These are phyloP conservation scores for Leccinum barrowsii DNA, from an alignment of 768 basidiomycete genomes.

Conservation along the genomic window DNA sequence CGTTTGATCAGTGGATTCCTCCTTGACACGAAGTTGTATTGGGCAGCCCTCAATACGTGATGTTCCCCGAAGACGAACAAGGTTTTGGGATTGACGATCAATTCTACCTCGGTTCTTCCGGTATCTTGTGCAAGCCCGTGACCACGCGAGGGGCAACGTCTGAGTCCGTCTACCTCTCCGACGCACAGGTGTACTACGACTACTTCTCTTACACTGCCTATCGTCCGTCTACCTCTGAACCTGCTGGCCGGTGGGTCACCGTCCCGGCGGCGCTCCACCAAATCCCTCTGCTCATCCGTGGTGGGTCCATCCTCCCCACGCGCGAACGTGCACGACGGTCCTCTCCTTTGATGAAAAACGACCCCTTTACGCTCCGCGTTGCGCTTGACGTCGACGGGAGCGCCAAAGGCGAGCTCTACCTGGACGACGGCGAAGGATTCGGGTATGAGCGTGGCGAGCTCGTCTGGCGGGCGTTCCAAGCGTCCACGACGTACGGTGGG, in stretches of 20 bases:
- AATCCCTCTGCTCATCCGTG: constrained; percentile 83
- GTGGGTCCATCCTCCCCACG: constrained; percentile 85
- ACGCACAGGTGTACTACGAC: constrained; percentile 92
- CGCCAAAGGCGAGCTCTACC: constrained; percentile 85
- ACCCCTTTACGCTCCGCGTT: constrained; percentile 90
- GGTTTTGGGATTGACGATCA: constrained; percentile 94
- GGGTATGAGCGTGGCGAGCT: constrained; percentile 71
- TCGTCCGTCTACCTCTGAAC: constrained; percentile 46
- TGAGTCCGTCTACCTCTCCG: constrained; percentile 77
- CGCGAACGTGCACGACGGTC: constrained; percentile 85
- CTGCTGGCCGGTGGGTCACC: constrained; percentile 61
- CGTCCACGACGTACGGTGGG: constrained; percentile 41
- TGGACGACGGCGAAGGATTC: constrained; percentile 91
- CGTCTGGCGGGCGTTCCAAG: constrained; percentile 76
- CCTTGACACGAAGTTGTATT: neutral
- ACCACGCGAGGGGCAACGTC: constrained; percentile 68
- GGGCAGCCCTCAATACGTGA: constrained; percentile 87
- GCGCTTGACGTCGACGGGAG: constrained; percentile 58
- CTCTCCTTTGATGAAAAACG: constrained; percentile 82
- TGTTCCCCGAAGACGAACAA: constrained; percentile 83
- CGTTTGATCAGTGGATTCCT: neutral
- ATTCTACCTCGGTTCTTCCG: constrained; percentile 85
- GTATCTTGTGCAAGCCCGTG: constrained; percentile 89
- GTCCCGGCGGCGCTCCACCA: constrained; percentile 78
- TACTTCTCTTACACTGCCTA: constrained; percentile 76